A percentile compares a stretch with the other conserved stretches of the same genome.
Evolutionary conservation across 192 early-diverging fungal species (phyloP).

Genomic region (Phlyctochytrium bullatum): DNA sequence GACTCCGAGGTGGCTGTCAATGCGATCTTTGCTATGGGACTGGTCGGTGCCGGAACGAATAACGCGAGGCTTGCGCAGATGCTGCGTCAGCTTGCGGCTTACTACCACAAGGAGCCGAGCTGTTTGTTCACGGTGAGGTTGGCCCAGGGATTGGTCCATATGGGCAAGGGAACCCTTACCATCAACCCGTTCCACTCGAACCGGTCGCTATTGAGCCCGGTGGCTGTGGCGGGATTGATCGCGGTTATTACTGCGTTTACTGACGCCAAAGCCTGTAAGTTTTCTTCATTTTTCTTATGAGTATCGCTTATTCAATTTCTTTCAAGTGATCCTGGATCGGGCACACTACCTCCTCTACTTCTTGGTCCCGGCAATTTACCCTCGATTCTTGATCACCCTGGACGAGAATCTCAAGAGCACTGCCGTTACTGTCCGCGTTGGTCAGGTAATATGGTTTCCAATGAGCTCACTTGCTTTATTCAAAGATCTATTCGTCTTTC

Average conservation of each 20-base stretch:
- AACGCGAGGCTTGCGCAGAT: conserved; percentile 98
- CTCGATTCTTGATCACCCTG: conserved; percentile 96
- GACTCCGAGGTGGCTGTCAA: conserved; percentile 91
- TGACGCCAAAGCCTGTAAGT: conserved; percentile 80
- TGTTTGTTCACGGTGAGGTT: conserved; percentile 83
- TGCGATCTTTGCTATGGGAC: conserved; percentile 98
- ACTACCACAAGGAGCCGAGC: conserved; percentile 93
- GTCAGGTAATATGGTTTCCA: too few relatives aligned
- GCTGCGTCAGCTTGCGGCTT: conserved; percentile 92
- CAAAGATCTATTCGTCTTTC: too few relatives aligned
- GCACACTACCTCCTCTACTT: conserved; percentile 94
- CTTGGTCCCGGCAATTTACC: conserved; percentile 92
- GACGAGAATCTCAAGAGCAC: conserved; percentile 84
- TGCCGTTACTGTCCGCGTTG: conserved; percentile 89
- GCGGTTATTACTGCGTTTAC: conserved; percentile 88
- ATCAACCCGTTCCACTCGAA: conserved; percentile 94
- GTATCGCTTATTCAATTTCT: conserved; percentile 5
- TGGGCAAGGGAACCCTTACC: conserved; percentile 99
- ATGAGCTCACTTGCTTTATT: too few relatives aligned
- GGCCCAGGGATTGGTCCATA: conserved; percentile 83
- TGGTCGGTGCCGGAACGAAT: conserved; percentile 98
- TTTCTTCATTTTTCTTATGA: conserved; percentile 2
- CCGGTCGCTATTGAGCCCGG: conserved; percentile 86
- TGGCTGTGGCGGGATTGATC: conserved; percentile 82
- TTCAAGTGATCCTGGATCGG: conserved; percentile 77